Percentiles rank a stretch among this genome's conserved stretches.
Conservation (phyloP, 345 rosid genomes). For the Salix arbutifolia region DNA sequence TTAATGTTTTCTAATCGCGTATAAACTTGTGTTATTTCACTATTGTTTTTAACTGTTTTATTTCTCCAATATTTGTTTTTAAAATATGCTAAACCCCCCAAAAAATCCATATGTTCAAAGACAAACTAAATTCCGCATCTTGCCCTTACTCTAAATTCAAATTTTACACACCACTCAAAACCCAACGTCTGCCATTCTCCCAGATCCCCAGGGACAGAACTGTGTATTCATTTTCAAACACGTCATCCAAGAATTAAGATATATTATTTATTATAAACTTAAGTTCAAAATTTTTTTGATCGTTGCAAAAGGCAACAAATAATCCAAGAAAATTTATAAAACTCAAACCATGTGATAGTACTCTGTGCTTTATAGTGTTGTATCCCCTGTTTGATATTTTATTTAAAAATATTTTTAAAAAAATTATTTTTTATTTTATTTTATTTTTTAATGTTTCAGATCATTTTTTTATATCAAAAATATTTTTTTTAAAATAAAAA, state of each 20-base stretch:
- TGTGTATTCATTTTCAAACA: neutral
- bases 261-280: neutral
- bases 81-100: too few relatives aligned
- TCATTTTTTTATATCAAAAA: too few relatives aligned
- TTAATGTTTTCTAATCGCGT: too few relatives aligned
- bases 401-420: too few relatives aligned
- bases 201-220: neutral
- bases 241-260: neutral
- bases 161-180: neutral
- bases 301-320: conserved; percentile 1
- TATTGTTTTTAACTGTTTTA: too few relatives aligned
- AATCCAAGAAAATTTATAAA: neutral
- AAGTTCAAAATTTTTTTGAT: conserved; percentile 1
- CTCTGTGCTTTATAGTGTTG: neutral
- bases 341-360: neutral
- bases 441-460: too few relatives aligned
- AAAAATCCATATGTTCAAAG: too few relatives aligned
- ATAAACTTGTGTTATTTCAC: too few relatives aligned
- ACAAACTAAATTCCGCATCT: neutral
- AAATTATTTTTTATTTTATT: too few relatives aligned
- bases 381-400: too few relatives aligned
- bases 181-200: neutral
- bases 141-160: neutral
- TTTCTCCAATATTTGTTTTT: too few relatives aligned
- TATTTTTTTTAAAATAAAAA: too few relatives aligned